Evolutionary conservation across 75 land plant species (phyloP).

Genomic region (Pseudotsuga menziesii): DNA sequence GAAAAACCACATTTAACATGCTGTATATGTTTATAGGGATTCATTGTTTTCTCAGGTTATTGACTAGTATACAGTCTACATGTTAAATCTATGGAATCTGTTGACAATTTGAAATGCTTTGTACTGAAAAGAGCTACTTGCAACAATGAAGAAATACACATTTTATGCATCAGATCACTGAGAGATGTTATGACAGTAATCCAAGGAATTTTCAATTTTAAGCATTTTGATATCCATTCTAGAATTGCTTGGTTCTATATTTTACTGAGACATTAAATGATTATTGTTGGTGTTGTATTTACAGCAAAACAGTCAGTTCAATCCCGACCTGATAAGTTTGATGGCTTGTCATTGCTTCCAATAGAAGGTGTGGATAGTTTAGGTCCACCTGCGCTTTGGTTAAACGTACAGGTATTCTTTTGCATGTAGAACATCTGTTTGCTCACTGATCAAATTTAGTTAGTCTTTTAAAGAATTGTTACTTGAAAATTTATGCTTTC

Average conservation of each 20-base stretch:
- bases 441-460: neutral
- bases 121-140: neutral
- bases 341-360: slow-evolving; percentile 19
- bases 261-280: neutral
- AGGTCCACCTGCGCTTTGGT: slow-evolving; percentile 27
- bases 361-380: slow-evolving; percentile 27
- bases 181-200: neutral
- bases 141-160: neutral
- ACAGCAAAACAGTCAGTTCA: slow-evolving; percentile 42
- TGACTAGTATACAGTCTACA: neutral
- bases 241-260: neutral
- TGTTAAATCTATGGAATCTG: neutral
- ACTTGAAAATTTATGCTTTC: neutral
- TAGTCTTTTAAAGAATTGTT: neutral
- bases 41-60: neutral
- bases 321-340: slow-evolving; percentile 35
- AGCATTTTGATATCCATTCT: neutral
- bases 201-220: neutral
- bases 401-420: slow-evolving; percentile 36
- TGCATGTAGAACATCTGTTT: neutral
- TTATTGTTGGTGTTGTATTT: neutral
- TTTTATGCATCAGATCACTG: neutral
- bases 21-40: neutral
- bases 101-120: neutral
- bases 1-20: neutral